Base-by-base conservation (phyloP, 2,329 filamentous ascomycete genomes). In the Colletotrichum zoysiae region DNA sequence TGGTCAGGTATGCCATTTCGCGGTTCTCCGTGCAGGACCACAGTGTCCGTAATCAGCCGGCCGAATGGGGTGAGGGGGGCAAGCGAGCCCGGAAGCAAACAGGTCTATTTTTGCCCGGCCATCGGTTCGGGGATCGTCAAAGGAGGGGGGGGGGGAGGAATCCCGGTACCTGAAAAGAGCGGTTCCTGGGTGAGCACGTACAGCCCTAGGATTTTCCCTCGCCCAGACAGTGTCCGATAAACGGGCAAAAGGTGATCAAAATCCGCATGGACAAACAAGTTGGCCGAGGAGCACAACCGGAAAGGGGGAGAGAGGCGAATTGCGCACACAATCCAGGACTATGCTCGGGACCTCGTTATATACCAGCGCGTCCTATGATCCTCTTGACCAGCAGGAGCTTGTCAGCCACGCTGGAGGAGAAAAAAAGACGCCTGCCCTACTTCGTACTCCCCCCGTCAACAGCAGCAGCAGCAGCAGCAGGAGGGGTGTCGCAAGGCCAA, bases 281-380 rank as follows among this genome's bases (percentile, higher is more conserved):
- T 30, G 60, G 26, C 30, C 30, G 48, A 51, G 26, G 26, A 33
- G 40, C 40, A 23, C 23, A 26, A 60, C 18, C 26, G 30, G n/a
- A 20, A 14, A 8, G 20, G 44, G 44, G n/a, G 38, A n/a, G 14
- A 44, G 58, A 26, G 55, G 48, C 64, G 65, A 46, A 69, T 64
- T 69, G 65, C 53, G 50, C 65, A 23, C 53, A 56, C 65, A 23
- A 48, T 60, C 40, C 59, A 46, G 60, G 48, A 8, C 55, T 56
- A 69, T 64, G 55, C 46, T 71, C 65, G 69, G 65, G 65, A 60
- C 59, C 38, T 40, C 35, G 23, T 53, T 33, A 60, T 50, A 65
- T 64, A 55, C 12, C 51, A 14, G 59, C 65, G 23, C 65, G 65
- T 72, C 55, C 40, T 72, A 61, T 70, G 42, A 70, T 72, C 55